Base-by-base conservation (phyloP, 768 basidiomycete genomes). In the Leucosporidium creatinivorum region DNA sequence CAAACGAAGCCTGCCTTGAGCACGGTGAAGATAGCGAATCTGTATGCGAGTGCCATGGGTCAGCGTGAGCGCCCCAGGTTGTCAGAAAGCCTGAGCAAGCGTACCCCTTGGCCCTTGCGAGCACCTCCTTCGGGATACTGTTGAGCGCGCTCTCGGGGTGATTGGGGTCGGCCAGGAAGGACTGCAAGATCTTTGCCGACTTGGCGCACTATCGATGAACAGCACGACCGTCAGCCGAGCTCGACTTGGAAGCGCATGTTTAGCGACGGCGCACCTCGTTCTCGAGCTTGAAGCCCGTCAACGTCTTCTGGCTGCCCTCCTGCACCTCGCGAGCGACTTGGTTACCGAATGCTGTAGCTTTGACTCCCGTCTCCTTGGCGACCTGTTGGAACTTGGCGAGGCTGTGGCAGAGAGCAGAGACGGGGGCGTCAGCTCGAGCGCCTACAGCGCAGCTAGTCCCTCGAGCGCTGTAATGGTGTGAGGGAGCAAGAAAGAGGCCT, bases 81-180 rank as follows among this genome's bases (percentile, higher is more conserved):
- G 5, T 23, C 31, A 44, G 39, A n/a, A n/a, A n/a, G n/a, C n/a
- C 39, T 33, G 33, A 44, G 15, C 39, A 47, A 21, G 52, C 65
- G 80, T 60, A 72, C 89, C 93, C 93, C 82, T 93, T 84, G 23
- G 94, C 92, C 63, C 85, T 83, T 73, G 89, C 89, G 23, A 99
- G 79, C 59, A 98, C 91, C 15, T 86, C 89, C 78, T 96, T 94
- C 3, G 94, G 94, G 74, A 98, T 88, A 4, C 93, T 79, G 77
- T 98, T 97, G 65, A 98, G 85, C 1, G 93, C 94, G 48, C 91
- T 91, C 75, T 89, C 84, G 19, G 93, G 93, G 71, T 87, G 82
- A 44, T 85, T 83, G 21, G 94, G 93, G 79, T 94, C 87, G 67
- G 93, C 93, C 39, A 75, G 33, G 82, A 97, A 97, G 70, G 85